A percentile compares a stretch with the other conserved stretches of the same genome.
Evolutionary conservation across 2,329 filamentous ascomycete genomes (phyloP).

Genomic region (Metarhizium brunneum): DNA sequence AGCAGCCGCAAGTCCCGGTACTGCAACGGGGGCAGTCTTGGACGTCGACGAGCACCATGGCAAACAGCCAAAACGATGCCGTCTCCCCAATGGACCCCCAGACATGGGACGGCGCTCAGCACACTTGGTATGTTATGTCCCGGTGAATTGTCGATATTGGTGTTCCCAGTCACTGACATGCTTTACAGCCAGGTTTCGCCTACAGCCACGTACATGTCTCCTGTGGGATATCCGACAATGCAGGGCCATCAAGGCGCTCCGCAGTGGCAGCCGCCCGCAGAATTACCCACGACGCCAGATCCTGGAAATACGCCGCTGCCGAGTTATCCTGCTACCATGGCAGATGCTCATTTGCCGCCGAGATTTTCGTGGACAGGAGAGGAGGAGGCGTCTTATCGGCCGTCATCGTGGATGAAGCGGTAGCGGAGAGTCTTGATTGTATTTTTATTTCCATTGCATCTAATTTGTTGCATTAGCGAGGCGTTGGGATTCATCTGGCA

Average conservation of each 20-base stretch:
- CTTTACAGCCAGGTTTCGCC: conserved; percentile 1
- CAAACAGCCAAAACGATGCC: background rate
- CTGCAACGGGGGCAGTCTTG: background rate
- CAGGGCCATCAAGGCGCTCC: background rate
- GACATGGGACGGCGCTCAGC: background rate
- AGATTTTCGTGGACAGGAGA: conserved; percentile 21
- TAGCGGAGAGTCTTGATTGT: background rate
- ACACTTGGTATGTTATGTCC: background rate
- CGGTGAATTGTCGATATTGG: background rate
- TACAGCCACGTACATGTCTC: background rate
- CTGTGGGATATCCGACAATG: background rate
- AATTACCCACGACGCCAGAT: conserved; percentile 12
- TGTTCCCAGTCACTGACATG: background rate
- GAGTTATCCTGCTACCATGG: conserved; percentile 14
- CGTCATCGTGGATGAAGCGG: conserved; percentile 9
- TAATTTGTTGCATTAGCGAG: background rate
- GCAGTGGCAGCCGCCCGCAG: conserved; percentile 1
- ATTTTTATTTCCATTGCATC: background rate
- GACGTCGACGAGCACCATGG: background rate
- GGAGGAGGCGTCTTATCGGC: conserved; percentile 18
- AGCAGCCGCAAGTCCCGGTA: background rate
- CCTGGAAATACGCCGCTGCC: conserved; percentile 26
- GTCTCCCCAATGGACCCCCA: background rate
- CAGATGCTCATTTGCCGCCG: background rate
- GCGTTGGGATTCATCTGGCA: background rate